Evolutionary conservation across 2,329 filamentous ascomycete species (phyloP).

Genomic region (Drechmeria coniospora): DNA sequence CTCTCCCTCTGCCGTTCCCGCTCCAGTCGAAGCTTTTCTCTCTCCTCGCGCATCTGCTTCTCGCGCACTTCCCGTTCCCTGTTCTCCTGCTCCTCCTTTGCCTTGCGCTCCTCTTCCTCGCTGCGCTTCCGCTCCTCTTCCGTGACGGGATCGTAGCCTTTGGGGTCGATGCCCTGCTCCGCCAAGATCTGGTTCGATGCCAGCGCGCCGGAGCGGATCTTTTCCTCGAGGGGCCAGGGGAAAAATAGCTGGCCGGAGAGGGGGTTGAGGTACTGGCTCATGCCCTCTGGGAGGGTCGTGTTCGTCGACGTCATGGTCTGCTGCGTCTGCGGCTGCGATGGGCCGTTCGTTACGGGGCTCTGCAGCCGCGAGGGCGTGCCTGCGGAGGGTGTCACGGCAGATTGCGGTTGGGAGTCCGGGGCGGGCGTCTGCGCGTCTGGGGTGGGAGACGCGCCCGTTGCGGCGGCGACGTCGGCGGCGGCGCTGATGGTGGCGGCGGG

Average conservation of each 20-base stretch:
- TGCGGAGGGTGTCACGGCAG: conserved; percentile 16
- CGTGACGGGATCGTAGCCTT: conserved; percentile 39
- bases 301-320: conserved; percentile 16
- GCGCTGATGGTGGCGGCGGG: conserved; percentile 36
- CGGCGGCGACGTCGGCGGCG: conserved; percentile 5
- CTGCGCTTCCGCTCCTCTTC: conserved; percentile 35
- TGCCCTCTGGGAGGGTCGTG: conserved; percentile 31
- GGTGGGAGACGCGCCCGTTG: conserved; percentile 4
- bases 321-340: conserved; percentile 16
- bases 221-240: conserved; percentile 61
- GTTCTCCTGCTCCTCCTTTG: conserved; percentile 30
- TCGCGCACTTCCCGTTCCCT: conserved; percentile 30
- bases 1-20: conserved; percentile 26
- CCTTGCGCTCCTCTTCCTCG: conserved; percentile 33
- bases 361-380: conserved; percentile 19
- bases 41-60: conserved; percentile 22
- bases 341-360: conserved; percentile 19
- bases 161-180: conserved; percentile 47
- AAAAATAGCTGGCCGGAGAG: conserved; percentile 45
- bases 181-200: conserved; percentile 46
- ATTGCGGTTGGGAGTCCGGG: conserved; percentile 14
- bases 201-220: conserved; percentile 54
- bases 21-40: conserved; percentile 23
- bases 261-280: conserved; percentile 38
- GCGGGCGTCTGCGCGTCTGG: conserved; percentile 16